These are phyloP conservation scores for Dactylella cylindrospora DNA, from an alignment of 2,329 filamentous ascomycete species.

Conservation along the genomic window DNA sequence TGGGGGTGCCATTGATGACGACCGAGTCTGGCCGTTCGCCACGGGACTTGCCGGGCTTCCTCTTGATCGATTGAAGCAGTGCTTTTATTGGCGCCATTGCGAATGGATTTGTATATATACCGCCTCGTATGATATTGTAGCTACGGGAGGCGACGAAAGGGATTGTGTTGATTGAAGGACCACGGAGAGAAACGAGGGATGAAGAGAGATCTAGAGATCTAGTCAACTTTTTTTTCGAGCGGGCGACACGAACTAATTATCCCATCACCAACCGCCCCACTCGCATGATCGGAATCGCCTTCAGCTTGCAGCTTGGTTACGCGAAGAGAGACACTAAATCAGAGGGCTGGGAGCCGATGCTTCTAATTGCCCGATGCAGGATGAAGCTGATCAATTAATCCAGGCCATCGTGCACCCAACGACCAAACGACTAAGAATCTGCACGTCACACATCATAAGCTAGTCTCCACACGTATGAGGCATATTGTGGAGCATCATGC, in stretches of 20 bases:
- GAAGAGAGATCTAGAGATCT: neutral
- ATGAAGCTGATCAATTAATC: slow-evolving; percentile 17
- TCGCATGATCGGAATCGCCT: slow-evolving; percentile 29
- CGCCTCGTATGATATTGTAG: neutral
- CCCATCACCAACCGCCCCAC: slow-evolving; percentile 1
- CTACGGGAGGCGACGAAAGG: slow-evolving; percentile 14
- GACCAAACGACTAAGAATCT: slow-evolving; percentile 40
- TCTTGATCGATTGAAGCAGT: slow-evolving; percentile 55
- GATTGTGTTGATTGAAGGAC: neutral
- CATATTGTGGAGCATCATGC: slow-evolving; percentile 34
- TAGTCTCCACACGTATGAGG: slow-evolving; percentile 31
- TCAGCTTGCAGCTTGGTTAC: slow-evolving; percentile 1
- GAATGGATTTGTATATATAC: slow-evolving; percentile 9
- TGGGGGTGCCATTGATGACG: slow-evolving; percentile 49
- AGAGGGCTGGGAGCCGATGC: slow-evolving; percentile 31
- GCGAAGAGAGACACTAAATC: slow-evolving; percentile 19
- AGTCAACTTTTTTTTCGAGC: neutral
- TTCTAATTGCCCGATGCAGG: slow-evolving; percentile 38
- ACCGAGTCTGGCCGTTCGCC: slow-evolving; percentile 55
- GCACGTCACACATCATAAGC: too few relatives aligned
- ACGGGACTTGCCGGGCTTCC: slow-evolving; percentile 56
- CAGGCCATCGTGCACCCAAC: too few relatives aligned
- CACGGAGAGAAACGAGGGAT: slow-evolving; percentile 1
- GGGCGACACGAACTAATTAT: slow-evolving; percentile 38
- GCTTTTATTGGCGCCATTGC: slow-evolving; percentile 52